Conservation (phyloP, 78 protist genomes). For the Dictyostelium firmibasis region DNA sequence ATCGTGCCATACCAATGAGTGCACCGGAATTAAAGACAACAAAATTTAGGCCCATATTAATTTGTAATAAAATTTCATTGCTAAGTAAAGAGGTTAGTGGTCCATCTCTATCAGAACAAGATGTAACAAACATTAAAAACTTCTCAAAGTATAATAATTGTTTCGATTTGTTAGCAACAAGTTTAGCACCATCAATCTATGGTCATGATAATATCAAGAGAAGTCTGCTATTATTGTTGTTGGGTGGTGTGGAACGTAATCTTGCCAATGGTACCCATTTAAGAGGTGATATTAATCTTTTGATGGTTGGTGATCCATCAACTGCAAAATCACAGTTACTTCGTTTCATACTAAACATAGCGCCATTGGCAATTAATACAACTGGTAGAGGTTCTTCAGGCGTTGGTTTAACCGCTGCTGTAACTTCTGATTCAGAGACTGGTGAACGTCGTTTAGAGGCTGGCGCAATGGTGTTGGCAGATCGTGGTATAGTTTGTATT, state of each 20-base stretch:
- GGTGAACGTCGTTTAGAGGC: constrained; percentile 99
- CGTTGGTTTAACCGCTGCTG: constrained; percentile 99
- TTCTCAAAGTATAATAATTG: constrained; percentile 24
- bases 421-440: constrained; percentile 95
- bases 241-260: constrained; percentile 98
- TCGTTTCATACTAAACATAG: constrained; percentile 93
- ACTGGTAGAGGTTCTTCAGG: constrained; percentile 99
- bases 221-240: constrained; percentile 94
- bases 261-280: constrained; percentile 93
- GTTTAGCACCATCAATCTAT: constrained; percentile 99
- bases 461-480: constrained; percentile 99
- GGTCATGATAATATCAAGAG: constrained; percentile 95
- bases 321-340: constrained; percentile 99
- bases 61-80: constrained; percentile 86
- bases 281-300: constrained; percentile 96
- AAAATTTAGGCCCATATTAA: constrained; percentile 83
- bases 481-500: constrained; percentile 98
- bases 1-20: constrained; percentile 78
- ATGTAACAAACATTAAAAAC: constrained; percentile 66
- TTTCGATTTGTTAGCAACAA: constrained; percentile 82
- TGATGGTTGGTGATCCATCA: constrained; percentile 99
- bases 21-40: constrained; percentile 11
- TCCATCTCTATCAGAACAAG: constrained; percentile 45
- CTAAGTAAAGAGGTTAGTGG: constrained; percentile 15
- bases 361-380: constrained; percentile 98